Percentiles rank a stretch among this genome's conserved stretches.
phyloP scores from a whole-genome alignment of 140 eudicot genomes.

The Oenanthe javanica region DNA sequence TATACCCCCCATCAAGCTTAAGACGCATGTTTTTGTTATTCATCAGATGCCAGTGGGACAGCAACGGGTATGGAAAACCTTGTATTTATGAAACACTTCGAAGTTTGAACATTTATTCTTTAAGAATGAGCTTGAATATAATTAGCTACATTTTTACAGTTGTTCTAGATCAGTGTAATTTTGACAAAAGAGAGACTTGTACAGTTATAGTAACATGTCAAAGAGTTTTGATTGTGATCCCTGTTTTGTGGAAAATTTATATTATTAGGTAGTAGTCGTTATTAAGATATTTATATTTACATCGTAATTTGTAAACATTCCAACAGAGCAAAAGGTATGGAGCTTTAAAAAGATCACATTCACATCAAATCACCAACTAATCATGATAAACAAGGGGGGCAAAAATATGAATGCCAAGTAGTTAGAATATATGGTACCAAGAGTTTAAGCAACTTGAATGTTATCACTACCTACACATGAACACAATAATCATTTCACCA shows the following conservation, averaged over 20 bases:
- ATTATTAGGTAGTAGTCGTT: not conserved
- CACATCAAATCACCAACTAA: not conserved
- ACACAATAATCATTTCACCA: slow-evolving; percentile 28
- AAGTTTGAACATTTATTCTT: not conserved
- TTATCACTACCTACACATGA: slow-evolving; percentile 11
- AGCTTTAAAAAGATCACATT: slow-evolving; percentile 2
- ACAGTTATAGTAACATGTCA: not conserved
- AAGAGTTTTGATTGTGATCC: not conserved
- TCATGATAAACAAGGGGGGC: not conserved
- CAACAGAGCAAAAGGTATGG: not conserved
- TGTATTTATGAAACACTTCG: not conserved
- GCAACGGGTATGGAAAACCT: not conserved
- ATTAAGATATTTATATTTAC: not conserved
- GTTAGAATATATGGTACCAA: not conserved
- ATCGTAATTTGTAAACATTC: not conserved
- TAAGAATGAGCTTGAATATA: not conserved
- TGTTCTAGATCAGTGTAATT: not conserved
- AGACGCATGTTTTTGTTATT: not conserved
- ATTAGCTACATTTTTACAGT: not conserved
- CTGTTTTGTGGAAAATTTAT: not conserved
- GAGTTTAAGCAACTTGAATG: slow-evolving; percentile 8
- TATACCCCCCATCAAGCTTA: not conserved
- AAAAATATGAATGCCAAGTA: not conserved
- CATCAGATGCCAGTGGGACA: not conserved
- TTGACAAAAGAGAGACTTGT: too few species aligned